phyloP scores from a whole-genome alignment of 2,329 filamentous ascomycete genomes.

The Hyphodiscus sp. region DNA sequence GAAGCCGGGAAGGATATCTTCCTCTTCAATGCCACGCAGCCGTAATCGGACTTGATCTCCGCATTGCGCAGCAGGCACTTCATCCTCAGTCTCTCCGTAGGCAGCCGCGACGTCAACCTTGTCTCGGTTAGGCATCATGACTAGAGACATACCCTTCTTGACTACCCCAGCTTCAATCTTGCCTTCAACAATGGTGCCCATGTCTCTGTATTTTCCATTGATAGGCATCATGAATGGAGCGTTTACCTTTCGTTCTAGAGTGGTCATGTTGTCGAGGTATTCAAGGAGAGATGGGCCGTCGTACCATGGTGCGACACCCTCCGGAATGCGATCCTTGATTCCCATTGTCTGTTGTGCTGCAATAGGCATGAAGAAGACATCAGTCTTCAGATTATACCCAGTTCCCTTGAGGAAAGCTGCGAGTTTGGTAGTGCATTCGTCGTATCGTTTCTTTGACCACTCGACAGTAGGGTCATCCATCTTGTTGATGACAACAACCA shows the following conservation, averaged over 20 bases:
- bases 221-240: slow-evolving; percentile 99
- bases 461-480: slow-evolving; percentile 98
- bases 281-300: slow-evolving; percentile 86
- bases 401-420: slow-evolving; percentile 81
- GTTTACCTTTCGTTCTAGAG: slow-evolving; percentile 91
- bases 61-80: slow-evolving; percentile 72
- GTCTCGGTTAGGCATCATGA: slow-evolving; percentile 95
- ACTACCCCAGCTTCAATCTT: slow-evolving; percentile 93
- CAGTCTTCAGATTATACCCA: slow-evolving; percentile 89
- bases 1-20: slow-evolving; percentile 92
- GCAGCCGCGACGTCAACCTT: slow-evolving; percentile 74
- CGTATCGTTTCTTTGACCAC: slow-evolving; percentile 89
- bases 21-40: slow-evolving; percentile 91
- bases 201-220: slow-evolving; percentile 91
- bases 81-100: slow-evolving; percentile 95
- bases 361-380: slow-evolving; percentile 93
- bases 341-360: slow-evolving; percentile 80
- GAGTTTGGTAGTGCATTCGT: slow-evolving; percentile 89
- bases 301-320: slow-evolving; percentile 74
- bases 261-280: slow-evolving; percentile 89
- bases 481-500: slow-evolving; percentile 95
- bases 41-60: slow-evolving; percentile 93
- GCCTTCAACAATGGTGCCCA: slow-evolving; percentile 96
- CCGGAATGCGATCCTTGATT: slow-evolving; percentile 82
- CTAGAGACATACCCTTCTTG: slow-evolving; percentile 77